These are phyloP conservation scores for Lithohypha guttulata DNA, from an alignment of 2,329 filamentous ascomycete species.

Conservation along the genomic window DNA sequence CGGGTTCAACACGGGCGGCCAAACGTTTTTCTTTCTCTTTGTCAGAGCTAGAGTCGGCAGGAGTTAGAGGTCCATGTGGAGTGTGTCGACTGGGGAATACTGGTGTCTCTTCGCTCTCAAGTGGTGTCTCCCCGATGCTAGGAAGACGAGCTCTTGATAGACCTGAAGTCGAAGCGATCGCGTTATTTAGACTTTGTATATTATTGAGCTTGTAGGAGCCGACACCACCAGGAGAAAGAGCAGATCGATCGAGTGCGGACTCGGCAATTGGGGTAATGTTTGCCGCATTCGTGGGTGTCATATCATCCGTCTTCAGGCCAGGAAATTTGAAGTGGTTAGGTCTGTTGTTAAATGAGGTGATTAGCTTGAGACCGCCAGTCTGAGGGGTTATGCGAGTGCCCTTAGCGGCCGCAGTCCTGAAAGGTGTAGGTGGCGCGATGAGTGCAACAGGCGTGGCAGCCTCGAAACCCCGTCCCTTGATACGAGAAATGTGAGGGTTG, in stretches of 20 bases:
- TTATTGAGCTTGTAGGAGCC: slow-evolving; percentile 47
- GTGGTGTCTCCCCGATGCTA: slow-evolving; percentile 63
- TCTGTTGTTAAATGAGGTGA: slow-evolving; percentile 65
- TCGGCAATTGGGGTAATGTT: slow-evolving; percentile 84
- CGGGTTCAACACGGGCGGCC: slow-evolving; percentile 22
- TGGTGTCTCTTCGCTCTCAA: slow-evolving; percentile 39
- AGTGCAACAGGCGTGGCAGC: slow-evolving; percentile 48
- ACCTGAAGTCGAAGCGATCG: slow-evolving; percentile 54
- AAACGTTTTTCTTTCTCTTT: slow-evolving; percentile 30
- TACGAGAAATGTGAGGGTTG: slow-evolving; percentile 21
- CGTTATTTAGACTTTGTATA: slow-evolving; percentile 59
- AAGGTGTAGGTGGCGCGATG: slow-evolving; percentile 20
- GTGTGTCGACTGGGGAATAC: slow-evolving; percentile 24
- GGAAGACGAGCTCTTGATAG: slow-evolving; percentile 52
- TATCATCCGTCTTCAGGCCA: slow-evolving; percentile 42
- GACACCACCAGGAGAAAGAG: slow-evolving; percentile 55
- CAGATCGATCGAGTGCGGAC: slow-evolving; percentile 51
- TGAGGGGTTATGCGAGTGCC: slow-evolving; percentile 55
- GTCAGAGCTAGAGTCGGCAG: slow-evolving; percentile 39
- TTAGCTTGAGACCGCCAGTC: slow-evolving; percentile 75
- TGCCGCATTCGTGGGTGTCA: slow-evolving; percentile 63
- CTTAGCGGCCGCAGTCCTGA: slow-evolving; percentile 24
- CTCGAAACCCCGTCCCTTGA: slow-evolving; percentile 17
- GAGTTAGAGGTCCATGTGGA: slow-evolving; percentile 31
- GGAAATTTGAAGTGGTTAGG: slow-evolving; percentile 48